A percentile compares a stretch with the other conserved stretches of the same genome.
Evolutionary conservation across 2,329 filamentous ascomycete species (phyloP).

Genomic region (Biscogniauxia sp.): DNA sequence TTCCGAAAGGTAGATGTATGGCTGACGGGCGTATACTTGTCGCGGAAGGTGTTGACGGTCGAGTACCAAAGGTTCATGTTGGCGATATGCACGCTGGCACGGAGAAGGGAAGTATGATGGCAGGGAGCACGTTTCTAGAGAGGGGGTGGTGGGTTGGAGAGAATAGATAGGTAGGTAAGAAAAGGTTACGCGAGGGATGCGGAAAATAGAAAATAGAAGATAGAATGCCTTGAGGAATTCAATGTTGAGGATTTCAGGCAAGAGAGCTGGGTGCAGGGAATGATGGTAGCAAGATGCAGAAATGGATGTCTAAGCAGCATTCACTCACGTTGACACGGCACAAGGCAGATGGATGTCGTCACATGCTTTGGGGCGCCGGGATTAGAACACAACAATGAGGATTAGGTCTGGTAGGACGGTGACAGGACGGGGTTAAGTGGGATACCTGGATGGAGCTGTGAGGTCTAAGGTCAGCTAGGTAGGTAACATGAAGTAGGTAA

Average conservation of each 20-base stretch:
- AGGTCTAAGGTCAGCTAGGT: too few species aligned
- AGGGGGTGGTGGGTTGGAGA: too few species aligned
- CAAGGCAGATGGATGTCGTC: constrained; percentile 15
- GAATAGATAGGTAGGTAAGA: background rate
- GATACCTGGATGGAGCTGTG: background rate
- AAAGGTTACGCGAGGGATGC: background rate
- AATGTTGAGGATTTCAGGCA: background rate
- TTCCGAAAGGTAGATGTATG: constrained; percentile 91
- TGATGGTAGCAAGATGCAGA: background rate
- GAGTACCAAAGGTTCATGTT: constrained; percentile 90
- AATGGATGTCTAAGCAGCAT: constrained; percentile 4
- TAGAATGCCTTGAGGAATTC: background rate
- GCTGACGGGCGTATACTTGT: constrained; percentile 84
- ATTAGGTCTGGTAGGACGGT: background rate
- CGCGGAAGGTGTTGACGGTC: constrained; percentile 86
- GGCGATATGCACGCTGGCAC: constrained; percentile 5
- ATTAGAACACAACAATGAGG: constrained; percentile 1
- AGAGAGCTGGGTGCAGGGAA: background rate
- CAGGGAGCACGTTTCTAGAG: too few species aligned
- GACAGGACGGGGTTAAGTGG: background rate
- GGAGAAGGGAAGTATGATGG: background rate
- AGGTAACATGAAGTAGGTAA: too few species aligned
- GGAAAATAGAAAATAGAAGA: background rate
- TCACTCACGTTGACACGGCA: constrained; percentile 19
- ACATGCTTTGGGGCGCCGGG: constrained; percentile 14